A percentile compares a stretch with the other conserved stretches of the same genome.
Evolutionary conservation across 306 rosid species (phyloP).

Genomic region (Medicago truncatula): DNA sequence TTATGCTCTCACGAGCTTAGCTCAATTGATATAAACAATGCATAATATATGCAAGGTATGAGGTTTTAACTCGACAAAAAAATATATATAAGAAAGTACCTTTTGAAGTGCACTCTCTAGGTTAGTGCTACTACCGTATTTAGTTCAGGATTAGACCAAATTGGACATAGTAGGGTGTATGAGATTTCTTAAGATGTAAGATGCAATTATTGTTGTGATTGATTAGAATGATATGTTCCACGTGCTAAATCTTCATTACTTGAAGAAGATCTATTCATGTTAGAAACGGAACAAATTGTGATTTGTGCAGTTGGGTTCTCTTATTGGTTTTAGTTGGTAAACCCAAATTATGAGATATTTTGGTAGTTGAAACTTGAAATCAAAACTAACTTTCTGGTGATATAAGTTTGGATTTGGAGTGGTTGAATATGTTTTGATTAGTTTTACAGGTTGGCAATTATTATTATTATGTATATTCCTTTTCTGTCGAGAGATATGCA

Average conservation of each 20-base stretch:
- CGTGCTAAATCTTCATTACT: constrained; percentile 25
- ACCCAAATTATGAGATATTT: constrained; percentile 36
- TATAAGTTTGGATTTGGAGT: constrained; percentile 22
- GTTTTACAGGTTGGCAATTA: background rate
- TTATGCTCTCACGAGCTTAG: no score
- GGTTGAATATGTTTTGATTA: constrained; percentile 12
- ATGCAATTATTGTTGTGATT: constrained; percentile 1
- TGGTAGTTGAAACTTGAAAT: constrained; percentile 45
- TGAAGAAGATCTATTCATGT: background rate
- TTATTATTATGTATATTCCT: no score
- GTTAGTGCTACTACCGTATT: no score
- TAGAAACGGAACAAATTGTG: background rate
- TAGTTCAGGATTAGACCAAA: no score
- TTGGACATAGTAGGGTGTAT: no score
- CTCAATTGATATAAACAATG: no score
- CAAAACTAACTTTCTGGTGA: constrained; percentile 5
- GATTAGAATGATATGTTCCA: constrained; percentile 12
- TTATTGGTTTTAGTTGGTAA: constrained; percentile 35
- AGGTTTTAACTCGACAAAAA: no score
- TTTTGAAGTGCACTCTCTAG: no score
- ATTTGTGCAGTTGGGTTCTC: background rate
- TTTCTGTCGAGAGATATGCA: background rate
- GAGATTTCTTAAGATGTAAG: background rate
- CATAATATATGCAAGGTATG: no score
- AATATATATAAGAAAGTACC: no score